phyloP scores from a whole-genome alignment of 1,139 yeast genomes.

The Sugiyamaella japonica region DNA sequence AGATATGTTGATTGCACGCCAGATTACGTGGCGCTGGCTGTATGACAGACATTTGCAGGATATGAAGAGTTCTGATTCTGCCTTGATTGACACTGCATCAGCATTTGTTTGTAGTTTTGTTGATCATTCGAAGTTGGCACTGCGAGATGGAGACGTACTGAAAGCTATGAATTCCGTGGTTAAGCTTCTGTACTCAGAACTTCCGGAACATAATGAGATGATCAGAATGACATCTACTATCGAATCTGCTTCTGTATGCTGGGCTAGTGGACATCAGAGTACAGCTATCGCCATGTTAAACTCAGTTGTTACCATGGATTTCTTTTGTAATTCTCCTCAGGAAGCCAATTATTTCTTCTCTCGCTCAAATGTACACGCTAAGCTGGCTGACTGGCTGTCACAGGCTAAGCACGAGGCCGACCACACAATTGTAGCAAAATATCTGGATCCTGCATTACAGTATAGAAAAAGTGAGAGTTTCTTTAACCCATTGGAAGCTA shows the following conservation, averaged over 20 bases:
- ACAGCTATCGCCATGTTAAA: conserved; percentile 27
- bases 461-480: conserved; percentile 26
- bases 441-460: conserved; percentile 50
- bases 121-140: conserved; percentile 20
- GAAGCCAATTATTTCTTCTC: conserved; percentile 10
- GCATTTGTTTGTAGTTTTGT: conserved; percentile 13
- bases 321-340: conserved; percentile 11
- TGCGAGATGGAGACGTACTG: conserved; percentile 18
- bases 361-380: conserved; percentile 27
- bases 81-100: neutral
- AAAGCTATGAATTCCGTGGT: conserved; percentile 24
- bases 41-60: neutral
- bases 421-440: conserved; percentile 53
- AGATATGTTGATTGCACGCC: conserved; percentile 27
- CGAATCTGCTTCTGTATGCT: conserved; percentile 24
- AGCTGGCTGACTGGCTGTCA: conserved; percentile 69
- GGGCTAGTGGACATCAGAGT: conserved; percentile 31
- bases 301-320: conserved; percentile 11
- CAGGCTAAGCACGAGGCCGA: conserved; percentile 69
- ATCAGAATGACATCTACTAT: conserved; percentile 9
- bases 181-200: conserved; percentile 7
- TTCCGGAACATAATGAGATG: neutral
- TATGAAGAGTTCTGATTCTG: neutral
- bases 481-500: conserved; percentile 10
- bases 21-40: conserved; percentile 26